Conservation (phyloP, 129 eudicot species). For the Silybum marianum region DNA sequence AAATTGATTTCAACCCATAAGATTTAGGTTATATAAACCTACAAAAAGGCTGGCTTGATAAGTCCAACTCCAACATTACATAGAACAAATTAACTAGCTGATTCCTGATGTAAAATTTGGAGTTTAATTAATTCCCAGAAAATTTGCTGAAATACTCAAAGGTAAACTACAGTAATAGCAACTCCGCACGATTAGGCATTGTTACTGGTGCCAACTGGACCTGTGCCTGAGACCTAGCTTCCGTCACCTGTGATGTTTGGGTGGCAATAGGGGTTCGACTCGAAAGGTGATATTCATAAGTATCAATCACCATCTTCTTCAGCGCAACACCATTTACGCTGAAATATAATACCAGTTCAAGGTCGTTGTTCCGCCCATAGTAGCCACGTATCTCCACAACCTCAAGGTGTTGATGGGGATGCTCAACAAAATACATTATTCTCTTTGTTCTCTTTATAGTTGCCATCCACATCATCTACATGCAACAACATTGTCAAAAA, state of each 20-base stretch:
- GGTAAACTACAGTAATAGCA: neutral
- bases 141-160: neutral
- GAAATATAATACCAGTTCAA: neutral
- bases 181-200: neutral
- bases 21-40: neutral
- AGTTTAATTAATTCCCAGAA: neutral
- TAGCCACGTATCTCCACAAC: neutral
- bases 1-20: neutral
- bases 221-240: neutral
- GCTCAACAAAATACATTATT: neutral
- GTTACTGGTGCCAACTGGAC: neutral
- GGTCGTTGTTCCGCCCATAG: neutral
- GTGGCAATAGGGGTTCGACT: neutral
- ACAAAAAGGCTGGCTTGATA: neutral
- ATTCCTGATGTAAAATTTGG: neutral
- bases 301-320: neutral
- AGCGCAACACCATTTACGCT: neutral
- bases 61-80: no score
- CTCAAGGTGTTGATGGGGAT: neutral
- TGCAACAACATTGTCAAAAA: neutral
- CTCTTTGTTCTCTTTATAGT: neutral
- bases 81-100: conserved; percentile 20
- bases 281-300: neutral
- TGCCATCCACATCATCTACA: conserved; percentile 3
- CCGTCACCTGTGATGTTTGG: neutral